Evolutionary conservation across 1,284 basidiomycete genomes (phyloP).

Genomic region (Ceraceosorus guamensis): DNA sequence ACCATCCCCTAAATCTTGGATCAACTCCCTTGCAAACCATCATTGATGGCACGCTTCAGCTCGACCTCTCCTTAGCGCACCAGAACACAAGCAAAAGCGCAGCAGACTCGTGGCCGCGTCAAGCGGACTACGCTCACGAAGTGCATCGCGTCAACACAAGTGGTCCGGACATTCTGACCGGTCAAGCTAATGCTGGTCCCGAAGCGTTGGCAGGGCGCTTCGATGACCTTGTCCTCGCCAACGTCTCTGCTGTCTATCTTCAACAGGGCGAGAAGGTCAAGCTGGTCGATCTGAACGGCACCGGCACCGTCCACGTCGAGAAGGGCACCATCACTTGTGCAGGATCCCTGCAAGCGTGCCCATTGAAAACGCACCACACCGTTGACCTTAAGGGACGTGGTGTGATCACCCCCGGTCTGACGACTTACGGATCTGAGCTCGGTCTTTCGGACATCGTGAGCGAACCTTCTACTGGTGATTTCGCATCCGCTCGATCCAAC

Average conservation of each 20-base stretch:
- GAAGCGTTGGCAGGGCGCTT: constrained; percentile 7
- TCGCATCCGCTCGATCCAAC: constrained; percentile 10
- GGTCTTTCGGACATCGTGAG: constrained; percentile 36
- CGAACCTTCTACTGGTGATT: constrained; percentile 25
- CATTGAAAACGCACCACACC: too few relatives aligned
- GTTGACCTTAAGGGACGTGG: constrained; percentile 25
- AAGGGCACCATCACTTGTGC: constrained; percentile 22
- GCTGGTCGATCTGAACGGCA: not conserved
- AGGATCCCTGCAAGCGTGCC: too few relatives aligned
- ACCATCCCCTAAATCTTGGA: constrained; percentile 64
- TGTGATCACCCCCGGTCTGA: constrained; percentile 21
- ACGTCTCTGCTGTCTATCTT: constrained; percentile 19
- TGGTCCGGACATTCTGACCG: constrained; percentile 19
- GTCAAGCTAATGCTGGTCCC: constrained; percentile 28
- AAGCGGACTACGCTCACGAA: constrained; percentile 23
- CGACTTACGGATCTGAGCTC: constrained; percentile 29
- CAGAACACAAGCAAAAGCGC: not conserved
- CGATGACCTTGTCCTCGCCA: constrained; percentile 22
- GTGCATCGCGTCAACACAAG: constrained; percentile 18
- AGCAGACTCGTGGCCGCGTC: not conserved
- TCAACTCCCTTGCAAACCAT: constrained; percentile 57
- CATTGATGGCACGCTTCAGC: constrained; percentile 57
- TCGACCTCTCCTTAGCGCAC: not conserved
- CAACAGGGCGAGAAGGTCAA: constrained; percentile 1
- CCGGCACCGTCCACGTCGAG: constrained; percentile 16